Evolutionary conservation across 148 eudicot species (phyloP).

Genomic region (Amaranthus palmeri): DNA sequence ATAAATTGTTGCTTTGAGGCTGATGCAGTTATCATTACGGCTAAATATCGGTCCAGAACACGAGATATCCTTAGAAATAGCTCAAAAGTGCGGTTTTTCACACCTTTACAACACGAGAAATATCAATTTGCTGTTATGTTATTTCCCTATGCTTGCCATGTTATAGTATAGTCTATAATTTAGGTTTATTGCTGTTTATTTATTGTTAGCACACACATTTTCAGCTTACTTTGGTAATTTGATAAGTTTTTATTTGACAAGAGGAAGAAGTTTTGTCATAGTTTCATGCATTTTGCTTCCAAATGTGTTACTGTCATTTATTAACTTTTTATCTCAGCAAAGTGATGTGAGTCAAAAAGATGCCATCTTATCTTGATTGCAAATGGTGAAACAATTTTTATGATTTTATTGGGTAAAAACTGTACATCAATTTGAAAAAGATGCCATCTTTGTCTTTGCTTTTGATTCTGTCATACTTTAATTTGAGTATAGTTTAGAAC

Average conservation of each 20-base stretch:
- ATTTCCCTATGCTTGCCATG: too few relatives aligned
- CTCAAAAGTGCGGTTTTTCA: too few relatives aligned
- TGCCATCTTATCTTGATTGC: constrained; percentile 2
- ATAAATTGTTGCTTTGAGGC: too few relatives aligned
- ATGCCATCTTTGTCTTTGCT: not conserved
- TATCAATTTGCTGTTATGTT: too few relatives aligned
- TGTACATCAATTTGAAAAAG: not conserved
- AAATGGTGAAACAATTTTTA: not conserved
- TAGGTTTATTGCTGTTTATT: not conserved
- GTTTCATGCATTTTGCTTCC: not conserved
- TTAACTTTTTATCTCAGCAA: not conserved
- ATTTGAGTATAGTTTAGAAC: not conserved
- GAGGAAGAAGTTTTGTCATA: too few relatives aligned
- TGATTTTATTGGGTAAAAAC: not conserved
- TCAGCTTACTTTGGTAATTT: not conserved
- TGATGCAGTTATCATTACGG: too few relatives aligned
- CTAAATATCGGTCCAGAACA: too few relatives aligned
- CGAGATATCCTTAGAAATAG: too few relatives aligned
- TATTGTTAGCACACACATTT: constrained; percentile 2
- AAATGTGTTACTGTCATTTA: not conserved
- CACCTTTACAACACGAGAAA: too few relatives aligned
- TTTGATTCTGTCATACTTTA: not conserved
- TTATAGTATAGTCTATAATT: not conserved
- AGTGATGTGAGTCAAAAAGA: not conserved
- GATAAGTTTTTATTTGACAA: not conserved